Evolutionary conservation across 2,329 filamentous ascomycete genomes (phyloP), one percentile per base, ranked within the genome.

Genomic region (Sordariomycetes sp.): DNA sequence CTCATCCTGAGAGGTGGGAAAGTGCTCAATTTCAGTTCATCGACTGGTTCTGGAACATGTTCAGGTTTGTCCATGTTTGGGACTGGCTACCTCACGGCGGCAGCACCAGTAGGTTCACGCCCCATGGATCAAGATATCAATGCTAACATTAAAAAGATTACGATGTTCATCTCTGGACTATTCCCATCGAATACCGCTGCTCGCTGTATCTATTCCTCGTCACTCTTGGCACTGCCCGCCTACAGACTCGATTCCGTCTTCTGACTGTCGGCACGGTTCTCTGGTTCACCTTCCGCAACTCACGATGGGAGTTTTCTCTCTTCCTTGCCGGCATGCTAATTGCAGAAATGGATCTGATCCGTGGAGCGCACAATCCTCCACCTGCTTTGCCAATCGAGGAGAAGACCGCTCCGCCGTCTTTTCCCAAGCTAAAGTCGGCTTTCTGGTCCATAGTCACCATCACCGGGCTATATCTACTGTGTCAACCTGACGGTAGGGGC

Each of bases 81-180:
- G 55, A 58, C 39, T 73, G 68, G 68, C 57, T 63, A 36, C 55
- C 53, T 21, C 64, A 59, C 39, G 66, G 59, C 12, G 68, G 66
- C 35, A 63, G 57, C 26, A 70, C 61, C 32, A 47, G 58, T 63
- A 51, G 47, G 58, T 7, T 32, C 30, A 9, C 18, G n/a, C n/a
- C n/a, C 30, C 35, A 28, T 35, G 28, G 7, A 19, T 29, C 16
- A 32, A n/a, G n/a, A n/a, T n/a, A n/a, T n/a, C n/a, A n/a, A n/a
- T n/a, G 21, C 46, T 55, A 30, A 55, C 42, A 32, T 4, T 8
- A 18, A 20, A 7, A 34, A 50, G 59, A 51, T 16, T 73, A 75
- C 44, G 71, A 77, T 44, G 61, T 71, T 18, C 74, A 79, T 40
- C 52, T 78, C 17, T 79, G 74, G 74, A 78, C 75, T 5, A 77